Conservation (phyloP, 345 rosid genomes). For the Passiflora organensis region DNA sequence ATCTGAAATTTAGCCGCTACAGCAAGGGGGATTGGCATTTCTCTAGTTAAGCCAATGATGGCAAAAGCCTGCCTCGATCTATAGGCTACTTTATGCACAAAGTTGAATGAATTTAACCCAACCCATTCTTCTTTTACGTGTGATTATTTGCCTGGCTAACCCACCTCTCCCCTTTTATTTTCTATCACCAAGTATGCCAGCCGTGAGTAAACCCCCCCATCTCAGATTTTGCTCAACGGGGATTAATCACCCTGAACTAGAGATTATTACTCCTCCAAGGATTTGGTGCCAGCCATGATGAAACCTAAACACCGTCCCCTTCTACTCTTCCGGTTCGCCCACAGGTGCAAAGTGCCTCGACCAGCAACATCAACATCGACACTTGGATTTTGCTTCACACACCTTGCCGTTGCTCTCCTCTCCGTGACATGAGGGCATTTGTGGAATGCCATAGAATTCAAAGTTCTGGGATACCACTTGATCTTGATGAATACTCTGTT, state of each 20-base stretch:
- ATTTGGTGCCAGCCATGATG: constrained; percentile 9
- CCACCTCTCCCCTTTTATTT: background rate
- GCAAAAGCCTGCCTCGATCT: constrained; percentile 16
- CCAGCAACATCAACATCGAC: constrained; percentile 17
- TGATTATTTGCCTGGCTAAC: background rate
- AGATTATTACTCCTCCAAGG: constrained; percentile 11
- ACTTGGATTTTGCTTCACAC: constrained; percentile 4
- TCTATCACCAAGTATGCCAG: constrained; percentile 12
- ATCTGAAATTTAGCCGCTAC: constrained; percentile 14
- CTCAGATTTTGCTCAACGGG: background rate
- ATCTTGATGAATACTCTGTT: constrained; percentile 85
- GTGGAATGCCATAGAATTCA: constrained; percentile 35
- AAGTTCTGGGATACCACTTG: constrained; percentile 82
- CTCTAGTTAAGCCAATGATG: constrained; percentile 2
- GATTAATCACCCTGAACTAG: constrained; percentile 13
- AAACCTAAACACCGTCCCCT: constrained; percentile 3
- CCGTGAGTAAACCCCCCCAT: constrained; percentile 7
- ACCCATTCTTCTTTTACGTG: background rate
- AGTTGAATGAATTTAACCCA: constrained; percentile 18
- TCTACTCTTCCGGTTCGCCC: constrained; percentile 10
- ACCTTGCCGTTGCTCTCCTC: constrained; percentile 16
- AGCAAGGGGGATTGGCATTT: constrained; percentile 16
- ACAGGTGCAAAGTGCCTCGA: constrained; percentile 13
- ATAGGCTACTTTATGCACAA: constrained; percentile 27
- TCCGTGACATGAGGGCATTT: constrained; percentile 9